Conservation (phyloP, 305 asterid genomes). For the Lippia alba region DNA sequence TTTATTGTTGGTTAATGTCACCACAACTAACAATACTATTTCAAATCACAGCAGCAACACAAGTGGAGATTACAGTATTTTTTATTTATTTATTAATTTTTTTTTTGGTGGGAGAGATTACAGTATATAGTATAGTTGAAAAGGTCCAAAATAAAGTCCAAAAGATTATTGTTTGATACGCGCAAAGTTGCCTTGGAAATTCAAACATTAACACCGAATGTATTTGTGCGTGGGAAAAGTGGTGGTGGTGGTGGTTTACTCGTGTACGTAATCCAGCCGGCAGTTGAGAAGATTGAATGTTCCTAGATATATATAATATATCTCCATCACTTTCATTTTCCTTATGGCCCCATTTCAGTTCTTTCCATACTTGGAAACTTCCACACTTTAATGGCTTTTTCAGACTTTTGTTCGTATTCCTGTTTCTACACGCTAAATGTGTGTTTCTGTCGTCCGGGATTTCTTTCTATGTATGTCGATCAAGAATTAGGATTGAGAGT, state of each 20-base stretch:
- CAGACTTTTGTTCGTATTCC: neutral
- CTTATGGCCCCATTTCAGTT: too few relatives aligned
- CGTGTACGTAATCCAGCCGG: constrained; percentile 51
- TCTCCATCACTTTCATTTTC: too few relatives aligned
- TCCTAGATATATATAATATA: too few relatives aligned
- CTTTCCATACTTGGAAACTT: constrained; percentile 25
- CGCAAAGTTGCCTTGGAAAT: constrained; percentile 36
- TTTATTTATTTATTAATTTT: too few relatives aligned
- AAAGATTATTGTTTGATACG: constrained; percentile 38
- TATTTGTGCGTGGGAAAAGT: neutral
- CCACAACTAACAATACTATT: too few relatives aligned
- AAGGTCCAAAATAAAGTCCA: constrained; percentile 49
- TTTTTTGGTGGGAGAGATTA: too few relatives aligned
- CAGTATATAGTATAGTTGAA: too few relatives aligned
- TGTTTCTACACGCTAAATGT: neutral
- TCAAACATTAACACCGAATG: constrained; percentile 27
- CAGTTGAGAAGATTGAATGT: constrained; percentile 50
- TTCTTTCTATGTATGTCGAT: too few relatives aligned
- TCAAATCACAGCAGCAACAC: too few relatives aligned
- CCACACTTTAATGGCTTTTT: neutral
- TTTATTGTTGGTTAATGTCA: too few relatives aligned
- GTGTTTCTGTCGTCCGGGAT: neutral
- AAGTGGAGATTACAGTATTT: neutral
- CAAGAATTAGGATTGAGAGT: too few relatives aligned
- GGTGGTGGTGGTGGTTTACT: constrained; percentile 30